Percentiles rank a stretch among this genome's conserved stretches.
phyloP scores from a whole-genome alignment of 805 yeast species.

The Lipomyces yamadae region DNA sequence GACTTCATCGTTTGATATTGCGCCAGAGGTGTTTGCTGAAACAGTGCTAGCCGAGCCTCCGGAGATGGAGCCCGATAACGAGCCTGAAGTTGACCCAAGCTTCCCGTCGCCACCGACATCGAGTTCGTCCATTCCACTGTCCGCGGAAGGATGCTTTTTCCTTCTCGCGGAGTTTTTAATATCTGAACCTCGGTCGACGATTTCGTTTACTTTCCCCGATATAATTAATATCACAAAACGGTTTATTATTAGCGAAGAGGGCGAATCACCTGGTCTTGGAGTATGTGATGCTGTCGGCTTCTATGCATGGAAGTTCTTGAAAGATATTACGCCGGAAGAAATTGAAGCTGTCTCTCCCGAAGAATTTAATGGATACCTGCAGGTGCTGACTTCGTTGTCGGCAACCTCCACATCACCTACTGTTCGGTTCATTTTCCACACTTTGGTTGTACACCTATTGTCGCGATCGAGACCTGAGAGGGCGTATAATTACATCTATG shows the following conservation, averaged over 20 bases:
- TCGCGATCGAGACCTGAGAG: slow-evolving; percentile 60
- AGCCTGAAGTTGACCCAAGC: slow-evolving; percentile 48
- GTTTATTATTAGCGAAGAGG: slow-evolving; percentile 37
- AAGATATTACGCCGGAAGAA: slow-evolving; percentile 37
- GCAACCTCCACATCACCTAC: slow-evolving; percentile 49
- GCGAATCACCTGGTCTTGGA: slow-evolving; percentile 43
- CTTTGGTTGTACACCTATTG: slow-evolving; percentile 67
- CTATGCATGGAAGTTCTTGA: slow-evolving; percentile 45
- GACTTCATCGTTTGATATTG: slow-evolving; percentile 69
- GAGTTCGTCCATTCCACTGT: slow-evolving; percentile 37
- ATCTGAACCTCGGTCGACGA: slow-evolving; percentile 30
- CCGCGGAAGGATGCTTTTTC: slow-evolving; percentile 45
- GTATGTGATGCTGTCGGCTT: slow-evolving; percentile 46
- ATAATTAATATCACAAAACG: slow-evolving; percentile 36
- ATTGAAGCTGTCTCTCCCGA: slow-evolving; percentile 46
- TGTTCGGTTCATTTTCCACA: slow-evolving; percentile 54
- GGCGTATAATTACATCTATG: slow-evolving; percentile 64
- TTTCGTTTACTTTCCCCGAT: slow-evolving; percentile 33
- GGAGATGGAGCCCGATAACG: slow-evolving; percentile 45
- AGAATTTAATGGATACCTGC: slow-evolving; percentile 49
- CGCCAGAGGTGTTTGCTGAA: slow-evolving; percentile 55
- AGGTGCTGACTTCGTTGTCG: slow-evolving; percentile 49
- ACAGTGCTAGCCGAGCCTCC: slow-evolving; percentile 43
- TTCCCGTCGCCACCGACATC: slow-evolving; percentile 33
- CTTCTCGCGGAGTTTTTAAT: slow-evolving; percentile 45